Evolutionary conservation across 2,329 filamentous ascomycete genomes (phyloP).

Genomic region (Hortaea sp.): DNA sequence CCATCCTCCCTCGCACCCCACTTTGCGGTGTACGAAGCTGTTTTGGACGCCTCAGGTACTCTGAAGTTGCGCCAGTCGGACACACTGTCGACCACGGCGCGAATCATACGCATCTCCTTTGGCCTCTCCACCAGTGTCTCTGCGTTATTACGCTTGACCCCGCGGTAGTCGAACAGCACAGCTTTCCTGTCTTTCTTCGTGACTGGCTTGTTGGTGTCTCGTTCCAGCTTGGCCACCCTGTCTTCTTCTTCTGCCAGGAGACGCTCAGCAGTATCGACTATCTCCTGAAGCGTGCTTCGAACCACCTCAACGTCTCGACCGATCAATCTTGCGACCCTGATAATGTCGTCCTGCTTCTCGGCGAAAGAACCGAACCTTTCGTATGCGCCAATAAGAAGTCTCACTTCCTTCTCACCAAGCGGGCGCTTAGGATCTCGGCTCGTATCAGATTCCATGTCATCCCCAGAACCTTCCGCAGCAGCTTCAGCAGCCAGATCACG

Average conservation of each 20-base stretch:
- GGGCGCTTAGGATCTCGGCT: slow-evolving; percentile 75
- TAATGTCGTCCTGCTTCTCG: slow-evolving; percentile 76
- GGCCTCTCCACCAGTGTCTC: slow-evolving; percentile 90
- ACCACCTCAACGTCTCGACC: slow-evolving; percentile 78
- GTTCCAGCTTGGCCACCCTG: slow-evolving; percentile 54
- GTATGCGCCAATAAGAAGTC: slow-evolving; percentile 82
- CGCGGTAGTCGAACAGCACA: slow-evolving; percentile 86
- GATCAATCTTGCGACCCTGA: slow-evolving; percentile 73
- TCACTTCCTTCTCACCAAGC: slow-evolving; percentile 82
- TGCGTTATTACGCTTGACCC: slow-evolving; percentile 89
- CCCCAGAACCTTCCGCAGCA: slow-evolving; percentile 49
- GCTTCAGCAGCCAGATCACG: slow-evolving; percentile 53
- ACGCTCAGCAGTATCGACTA: slow-evolving; percentile 60
- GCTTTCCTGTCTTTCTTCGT: slow-evolving; percentile 98
- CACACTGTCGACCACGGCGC: slow-evolving; percentile 54
- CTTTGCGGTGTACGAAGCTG: slow-evolving; percentile 78
- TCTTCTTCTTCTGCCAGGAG: slow-evolving; percentile 65
- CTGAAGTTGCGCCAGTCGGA: slow-evolving; percentile 72
- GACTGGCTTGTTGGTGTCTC: slow-evolving; percentile 62
- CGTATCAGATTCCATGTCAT: slow-evolving; percentile 39
- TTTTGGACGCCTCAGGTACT: slow-evolving; percentile 82
- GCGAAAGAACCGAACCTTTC: slow-evolving; percentile 85
- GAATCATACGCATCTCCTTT: slow-evolving; percentile 75
- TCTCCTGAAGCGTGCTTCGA: slow-evolving; percentile 62
- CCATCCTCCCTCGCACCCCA: slow-evolving; percentile 94